phyloP scores from a whole-genome alignment of 2,329 filamentous ascomycete species.

The Berkeleyomyces basicola region DNA sequence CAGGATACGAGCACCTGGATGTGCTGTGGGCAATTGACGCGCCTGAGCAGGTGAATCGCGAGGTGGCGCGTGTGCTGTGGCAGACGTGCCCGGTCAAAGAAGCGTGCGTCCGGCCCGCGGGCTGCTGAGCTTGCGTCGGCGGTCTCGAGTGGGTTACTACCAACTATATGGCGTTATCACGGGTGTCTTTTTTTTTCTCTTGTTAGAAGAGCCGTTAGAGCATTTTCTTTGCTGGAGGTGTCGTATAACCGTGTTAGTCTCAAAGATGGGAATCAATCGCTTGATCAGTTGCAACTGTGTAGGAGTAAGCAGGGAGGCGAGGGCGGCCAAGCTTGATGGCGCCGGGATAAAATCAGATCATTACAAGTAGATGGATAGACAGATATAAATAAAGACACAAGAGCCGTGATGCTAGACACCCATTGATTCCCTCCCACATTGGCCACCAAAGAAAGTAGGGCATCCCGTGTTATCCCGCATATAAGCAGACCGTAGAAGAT shows the following conservation, averaged over 20 bases:
- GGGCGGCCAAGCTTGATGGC: too few species aligned
- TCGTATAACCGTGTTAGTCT: too few species aligned
- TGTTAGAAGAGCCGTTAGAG: neutral
- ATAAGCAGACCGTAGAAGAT: neutral
- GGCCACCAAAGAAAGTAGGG: too few species aligned
- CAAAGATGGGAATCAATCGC: too few species aligned
- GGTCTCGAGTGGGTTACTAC: neutral
- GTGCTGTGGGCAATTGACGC: constrained; percentile 90
- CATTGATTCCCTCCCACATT: neutral
- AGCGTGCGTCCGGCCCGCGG: constrained; percentile 45
- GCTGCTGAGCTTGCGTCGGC: constrained; percentile 32
- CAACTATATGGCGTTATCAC: neutral
- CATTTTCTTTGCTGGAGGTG: neutral
- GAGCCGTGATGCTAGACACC: neutral
- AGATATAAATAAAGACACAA: neutral
- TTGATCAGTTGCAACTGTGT: too few species aligned
- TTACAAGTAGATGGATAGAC: neutral
- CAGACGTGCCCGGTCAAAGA: constrained; percentile 45
- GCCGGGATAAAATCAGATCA: neutral
- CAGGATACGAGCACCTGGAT: constrained; percentile 84
- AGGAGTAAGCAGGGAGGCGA: too few species aligned
- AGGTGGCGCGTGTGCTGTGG: constrained; percentile 72
- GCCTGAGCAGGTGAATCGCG: constrained; percentile 64
- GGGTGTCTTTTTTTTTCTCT: neutral
- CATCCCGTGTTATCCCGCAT: neutral